These are phyloP conservation scores for Halophytophthora batemanensis DNA, from an alignment of 352 stramenopile genomes.

Conservation along the genomic window DNA sequence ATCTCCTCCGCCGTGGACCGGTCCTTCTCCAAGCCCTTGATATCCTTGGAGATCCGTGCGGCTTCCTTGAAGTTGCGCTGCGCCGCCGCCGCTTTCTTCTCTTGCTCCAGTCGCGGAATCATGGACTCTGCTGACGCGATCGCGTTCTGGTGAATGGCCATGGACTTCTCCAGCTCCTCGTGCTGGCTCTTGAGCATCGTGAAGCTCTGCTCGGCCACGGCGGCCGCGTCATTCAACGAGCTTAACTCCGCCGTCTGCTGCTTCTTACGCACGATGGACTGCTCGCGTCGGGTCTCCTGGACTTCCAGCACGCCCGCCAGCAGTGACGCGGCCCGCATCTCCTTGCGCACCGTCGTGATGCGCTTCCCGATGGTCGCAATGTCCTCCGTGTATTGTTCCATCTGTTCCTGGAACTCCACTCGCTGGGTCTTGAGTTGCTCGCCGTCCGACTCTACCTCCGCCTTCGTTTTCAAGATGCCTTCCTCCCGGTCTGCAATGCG, in stretches of 20 bases:
- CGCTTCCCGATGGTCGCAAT: conserved; percentile 60
- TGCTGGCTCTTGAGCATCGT: conserved; percentile 70
- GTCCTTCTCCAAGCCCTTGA: conserved; percentile 86
- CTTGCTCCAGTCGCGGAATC: conserved; percentile 72
- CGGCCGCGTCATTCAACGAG: conserved; percentile 60
- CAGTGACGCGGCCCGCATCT: conserved; percentile 64
- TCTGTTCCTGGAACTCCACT: conserved; percentile 45
- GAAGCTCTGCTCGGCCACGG: conserved; percentile 74
- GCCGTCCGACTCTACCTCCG: conserved; percentile 67
- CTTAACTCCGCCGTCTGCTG: conserved; percentile 69
- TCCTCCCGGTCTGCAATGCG: conserved; percentile 74
- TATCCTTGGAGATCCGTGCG: conserved; percentile 81
- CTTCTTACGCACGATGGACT: conserved; percentile 69
- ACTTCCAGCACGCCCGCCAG: conserved; percentile 66
- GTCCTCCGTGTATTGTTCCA: conserved; percentile 46
- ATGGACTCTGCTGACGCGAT: conserved; percentile 78
- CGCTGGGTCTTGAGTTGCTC: conserved; percentile 59
- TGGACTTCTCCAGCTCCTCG: conserved; percentile 72
- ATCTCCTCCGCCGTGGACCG: conserved; percentile 73
- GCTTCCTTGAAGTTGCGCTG: conserved; percentile 88
- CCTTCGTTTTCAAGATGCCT: conserved; percentile 68
- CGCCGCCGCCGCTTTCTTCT: conserved; percentile 74
- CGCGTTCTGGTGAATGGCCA: conserved; percentile 70
- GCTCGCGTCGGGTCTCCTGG: conserved; percentile 65
- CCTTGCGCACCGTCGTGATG: conserved; percentile 57